Evolutionary conservation across 2,329 filamentous ascomycete species (phyloP).

Genomic region (Plectosphaerella cucumerina): DNA sequence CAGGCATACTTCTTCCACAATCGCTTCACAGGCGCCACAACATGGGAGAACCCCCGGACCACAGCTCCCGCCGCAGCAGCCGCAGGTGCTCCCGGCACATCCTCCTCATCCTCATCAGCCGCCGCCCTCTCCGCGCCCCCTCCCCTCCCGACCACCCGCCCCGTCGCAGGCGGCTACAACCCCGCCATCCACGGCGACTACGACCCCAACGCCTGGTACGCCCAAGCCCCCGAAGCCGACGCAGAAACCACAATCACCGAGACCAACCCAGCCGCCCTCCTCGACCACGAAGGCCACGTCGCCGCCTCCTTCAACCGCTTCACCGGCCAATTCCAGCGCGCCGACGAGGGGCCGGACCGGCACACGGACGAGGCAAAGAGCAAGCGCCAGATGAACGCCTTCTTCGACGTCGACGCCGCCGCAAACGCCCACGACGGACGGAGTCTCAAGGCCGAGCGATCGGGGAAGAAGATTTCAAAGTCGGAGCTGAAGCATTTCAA

Average conservation of each 20-base stretch:
- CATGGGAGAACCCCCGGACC: constrained; percentile 84
- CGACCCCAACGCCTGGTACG: constrained; percentile 94
- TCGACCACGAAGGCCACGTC: constrained; percentile 16
- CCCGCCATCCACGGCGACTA: constrained; percentile 95
- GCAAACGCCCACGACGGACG: constrained; percentile 87
- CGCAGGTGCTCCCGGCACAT: constrained; percentile 13
- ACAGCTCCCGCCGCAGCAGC: constrained; percentile 23
- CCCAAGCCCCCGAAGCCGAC: constrained; percentile 49
- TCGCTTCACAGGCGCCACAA: constrained; percentile 66
- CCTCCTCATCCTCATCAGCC: constrained; percentile 17
- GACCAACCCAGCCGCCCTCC: constrained; percentile 21
- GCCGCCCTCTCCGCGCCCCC: constrained; percentile 21
- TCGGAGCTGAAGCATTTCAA: constrained; percentile 87
- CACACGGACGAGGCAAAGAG: constrained; percentile 88
- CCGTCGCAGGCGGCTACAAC: constrained; percentile 75
- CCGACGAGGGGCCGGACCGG: constrained; percentile 64
- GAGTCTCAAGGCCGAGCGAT: constrained; percentile 86
- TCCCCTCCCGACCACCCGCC: constrained; percentile 30
- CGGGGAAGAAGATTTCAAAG: constrained; percentile 78
- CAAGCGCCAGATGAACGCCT: constrained; percentile 83
- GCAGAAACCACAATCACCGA: constrained; percentile 12
- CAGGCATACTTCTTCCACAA: constrained; percentile 83
- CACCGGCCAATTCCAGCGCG: constrained; percentile 76
- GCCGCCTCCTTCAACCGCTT: constrained; percentile 83
- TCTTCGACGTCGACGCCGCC: constrained; percentile 92